Evolutionary conservation across 257 asterid species (phyloP).

Genomic region (Solanum medicagineum): DNA sequence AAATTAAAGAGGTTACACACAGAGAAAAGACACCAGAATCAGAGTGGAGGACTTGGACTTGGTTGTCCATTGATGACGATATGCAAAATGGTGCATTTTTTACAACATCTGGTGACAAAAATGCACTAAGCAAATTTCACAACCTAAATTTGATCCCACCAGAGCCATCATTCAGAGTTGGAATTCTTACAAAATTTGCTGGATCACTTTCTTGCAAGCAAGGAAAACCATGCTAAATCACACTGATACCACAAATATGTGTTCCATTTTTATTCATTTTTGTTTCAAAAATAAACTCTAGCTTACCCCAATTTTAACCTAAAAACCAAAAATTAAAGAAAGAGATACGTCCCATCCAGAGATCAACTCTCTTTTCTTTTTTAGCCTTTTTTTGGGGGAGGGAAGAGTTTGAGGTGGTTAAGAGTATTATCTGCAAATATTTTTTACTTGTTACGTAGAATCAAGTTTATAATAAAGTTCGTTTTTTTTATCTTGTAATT

Average conservation of each 20-base stretch:
- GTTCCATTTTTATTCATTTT: neutral
- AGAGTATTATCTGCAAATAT: neutral
- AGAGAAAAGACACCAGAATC: constrained; percentile 11
- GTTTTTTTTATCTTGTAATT: neutral
- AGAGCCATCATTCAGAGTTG: constrained; percentile 5
- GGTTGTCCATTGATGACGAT: constrained; percentile 38
- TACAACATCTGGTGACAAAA: constrained; percentile 26
- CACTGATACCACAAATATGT: neutral
- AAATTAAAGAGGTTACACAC: constrained; percentile 22
- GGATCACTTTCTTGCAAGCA: constrained; percentile 24
- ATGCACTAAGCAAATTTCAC: constrained; percentile 5
- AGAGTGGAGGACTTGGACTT: constrained; percentile 43
- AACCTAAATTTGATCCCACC: constrained; percentile 9
- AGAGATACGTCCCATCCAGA: neutral
- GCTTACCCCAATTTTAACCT: neutral
- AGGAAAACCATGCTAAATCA: constrained; percentile 20
- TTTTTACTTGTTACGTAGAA: neutral
- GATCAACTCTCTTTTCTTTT: neutral
- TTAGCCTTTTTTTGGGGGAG: neutral
- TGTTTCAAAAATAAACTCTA: neutral
- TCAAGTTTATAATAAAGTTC: neutral
- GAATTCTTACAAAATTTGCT: constrained; percentile 23
- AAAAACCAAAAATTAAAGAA: neutral
- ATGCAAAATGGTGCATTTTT: constrained; percentile 43
- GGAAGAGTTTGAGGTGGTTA: neutral